phyloP scores from a whole-genome alignment of 148 eudicot species.

The Rhododendron kiyosumense region DNA sequence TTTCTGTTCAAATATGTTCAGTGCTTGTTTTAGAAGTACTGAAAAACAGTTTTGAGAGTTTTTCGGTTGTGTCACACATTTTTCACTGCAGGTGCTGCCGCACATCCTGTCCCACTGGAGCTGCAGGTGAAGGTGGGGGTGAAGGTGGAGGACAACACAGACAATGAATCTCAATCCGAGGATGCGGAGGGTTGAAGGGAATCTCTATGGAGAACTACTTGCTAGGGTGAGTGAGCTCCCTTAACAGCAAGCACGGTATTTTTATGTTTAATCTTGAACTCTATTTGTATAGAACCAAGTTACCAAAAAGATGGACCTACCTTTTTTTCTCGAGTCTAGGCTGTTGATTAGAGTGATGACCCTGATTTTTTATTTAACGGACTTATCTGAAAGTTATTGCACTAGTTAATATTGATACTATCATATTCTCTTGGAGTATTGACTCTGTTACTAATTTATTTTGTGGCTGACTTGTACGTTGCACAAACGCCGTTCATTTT shows the following conservation, averaged over 20 bases:
- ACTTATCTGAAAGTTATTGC: not conserved
- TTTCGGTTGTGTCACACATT: not conserved
- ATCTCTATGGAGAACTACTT: not conserved
- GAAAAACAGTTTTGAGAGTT: not conserved
- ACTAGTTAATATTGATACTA: not conserved
- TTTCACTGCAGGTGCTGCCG: constrained; percentile 16
- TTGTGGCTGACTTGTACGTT: not conserved
- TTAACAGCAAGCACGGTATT: not conserved
- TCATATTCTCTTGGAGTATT: not conserved
- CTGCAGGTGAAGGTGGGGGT: constrained; percentile 20
- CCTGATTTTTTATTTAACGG: not conserved
- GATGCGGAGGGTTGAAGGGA: constrained; percentile 25
- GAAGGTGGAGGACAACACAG: constrained; percentile 9
- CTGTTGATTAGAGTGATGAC: not conserved
- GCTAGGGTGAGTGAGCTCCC: constrained; percentile 15
- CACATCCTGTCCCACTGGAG: constrained; percentile 23
- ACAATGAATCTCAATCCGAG: constrained; percentile 20
- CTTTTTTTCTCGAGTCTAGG: not conserved
- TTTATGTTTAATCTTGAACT: not conserved
- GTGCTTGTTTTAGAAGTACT: not conserved
- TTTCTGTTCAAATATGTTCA: not conserved
- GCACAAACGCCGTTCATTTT: not conserved
- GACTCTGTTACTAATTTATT: not conserved
- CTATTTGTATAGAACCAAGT: not conserved
- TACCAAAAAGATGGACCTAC: constrained; percentile 1